A percentile compares a stretch with the other conserved stretches of the same genome.
phyloP scores from a whole-genome alignment of 2,329 filamentous ascomycete species.

The Dactylellina cionopaga region DNA sequence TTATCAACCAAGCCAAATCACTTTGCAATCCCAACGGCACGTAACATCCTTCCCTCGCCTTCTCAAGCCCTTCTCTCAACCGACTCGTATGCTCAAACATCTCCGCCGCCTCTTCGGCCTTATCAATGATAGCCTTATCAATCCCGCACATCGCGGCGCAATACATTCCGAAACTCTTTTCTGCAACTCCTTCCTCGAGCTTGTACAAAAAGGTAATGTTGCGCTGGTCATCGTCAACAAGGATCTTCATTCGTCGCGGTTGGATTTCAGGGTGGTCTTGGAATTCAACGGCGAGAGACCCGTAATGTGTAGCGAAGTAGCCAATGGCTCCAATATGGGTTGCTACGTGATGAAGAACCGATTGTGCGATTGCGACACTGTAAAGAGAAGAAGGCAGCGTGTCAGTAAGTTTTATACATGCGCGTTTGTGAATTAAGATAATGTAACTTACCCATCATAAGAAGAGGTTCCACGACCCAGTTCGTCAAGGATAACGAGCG shows the following conservation, averaged over 20 bases:
- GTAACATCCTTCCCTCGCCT: constrained; percentile 79
- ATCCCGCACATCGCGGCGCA: constrained; percentile 99
- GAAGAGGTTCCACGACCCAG: constrained; percentile 92
- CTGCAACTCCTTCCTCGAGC: constrained; percentile 89
- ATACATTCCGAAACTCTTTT: constrained; percentile 98
- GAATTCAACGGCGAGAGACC: constrained; percentile 91
- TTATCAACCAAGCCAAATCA: constrained; percentile 81
- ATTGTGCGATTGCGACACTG: constrained; percentile 90
- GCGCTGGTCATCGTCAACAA: constrained; percentile 83
- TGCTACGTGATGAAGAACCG: constrained; percentile 94
- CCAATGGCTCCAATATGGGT: constrained; percentile 92
- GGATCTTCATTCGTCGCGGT: constrained; percentile 90
- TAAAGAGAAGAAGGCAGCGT: neutral
- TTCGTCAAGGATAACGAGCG: constrained; percentile 95
- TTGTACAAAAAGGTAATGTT: constrained; percentile 98
- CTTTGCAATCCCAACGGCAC: constrained; percentile 87
- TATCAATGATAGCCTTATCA: constrained; percentile 79
- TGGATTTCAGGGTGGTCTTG: constrained; percentile 86
- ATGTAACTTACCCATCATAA: constrained; percentile 73
- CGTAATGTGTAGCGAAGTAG: constrained; percentile 98
- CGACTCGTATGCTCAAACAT: constrained; percentile 96
- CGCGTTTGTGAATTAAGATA: neutral
- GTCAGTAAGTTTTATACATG: constrained; percentile 12
- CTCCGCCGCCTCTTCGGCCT: constrained; percentile 85
- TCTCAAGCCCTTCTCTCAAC: constrained; percentile 86